Percentiles rank a stretch among this genome's conserved stretches.
These are phyloP conservation scores for Pseudogymnoascus verrucosus DNA, from an alignment of 2,329 filamentous ascomycete genomes.

Conservation along the genomic window DNA sequence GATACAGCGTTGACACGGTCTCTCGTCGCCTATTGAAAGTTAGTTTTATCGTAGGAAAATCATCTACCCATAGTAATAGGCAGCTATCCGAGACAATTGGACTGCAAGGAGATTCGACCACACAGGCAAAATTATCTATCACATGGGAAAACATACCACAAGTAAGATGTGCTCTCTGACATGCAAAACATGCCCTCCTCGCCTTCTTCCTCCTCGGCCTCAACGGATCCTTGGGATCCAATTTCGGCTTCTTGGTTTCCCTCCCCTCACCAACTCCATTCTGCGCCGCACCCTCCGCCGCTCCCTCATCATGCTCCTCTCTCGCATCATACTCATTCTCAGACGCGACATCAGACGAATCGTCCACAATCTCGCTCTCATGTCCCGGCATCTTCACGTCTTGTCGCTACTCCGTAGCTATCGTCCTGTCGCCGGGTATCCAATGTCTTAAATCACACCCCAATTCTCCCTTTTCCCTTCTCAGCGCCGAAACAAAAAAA, in stretches of 20 bases:
- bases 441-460: constrained; percentile 30
- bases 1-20: constrained; percentile 88
- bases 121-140: constrained; percentile 6
- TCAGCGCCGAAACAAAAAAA: not conserved
- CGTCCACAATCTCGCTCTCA: constrained; percentile 27
- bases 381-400: constrained; percentile 21
- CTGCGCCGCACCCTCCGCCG: constrained; percentile 26
- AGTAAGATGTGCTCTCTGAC: constrained; percentile 92
- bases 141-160: constrained; percentile 66
- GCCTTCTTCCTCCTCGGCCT: constrained; percentile 93
- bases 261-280: constrained; percentile 37
- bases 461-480: not conserved
- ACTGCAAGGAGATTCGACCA: constrained; percentile 10
- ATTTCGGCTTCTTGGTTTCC: constrained; percentile 55
- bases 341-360: constrained; percentile 28
- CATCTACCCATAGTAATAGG: constrained; percentile 8
- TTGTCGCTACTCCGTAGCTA: not conserved
- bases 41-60: constrained; percentile 18
- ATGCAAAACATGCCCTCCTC: constrained; percentile 88
- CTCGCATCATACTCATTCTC: constrained; percentile 28
- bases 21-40: constrained; percentile 68
- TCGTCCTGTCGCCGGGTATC: constrained; percentile 11
- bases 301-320: constrained; percentile 28
- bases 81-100: not conserved
- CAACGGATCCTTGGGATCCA: constrained; percentile 80